Evolutionary conservation across 805 yeast species (phyloP), one percentile per base, ranked within the genome.

Genomic region (Spathaspora arborariae): DNA sequence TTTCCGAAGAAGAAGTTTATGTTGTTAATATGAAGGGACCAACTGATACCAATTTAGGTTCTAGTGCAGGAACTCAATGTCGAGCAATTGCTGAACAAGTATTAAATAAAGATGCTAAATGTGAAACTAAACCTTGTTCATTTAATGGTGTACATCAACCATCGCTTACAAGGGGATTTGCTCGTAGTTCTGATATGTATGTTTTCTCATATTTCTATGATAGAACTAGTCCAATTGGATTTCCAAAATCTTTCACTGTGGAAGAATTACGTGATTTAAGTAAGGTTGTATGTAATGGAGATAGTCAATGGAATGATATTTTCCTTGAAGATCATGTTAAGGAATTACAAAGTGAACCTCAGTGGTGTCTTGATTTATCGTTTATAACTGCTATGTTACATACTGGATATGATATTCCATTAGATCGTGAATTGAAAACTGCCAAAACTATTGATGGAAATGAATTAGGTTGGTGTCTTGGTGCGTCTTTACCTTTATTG

Each of bases 71-170:
- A 5, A 75, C 91, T 40, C 96, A 89, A 67, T 94, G 99, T 72
- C 81, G 96, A 54, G 78, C 72, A 60, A 64, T 94, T 38, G 89
- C 97, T 22, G 98, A 92, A 63, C 63, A 76, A 45, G 79, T 89
- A 37, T 77, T 94, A 62, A 84, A 88, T 70, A 92, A 92, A 70
- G 96, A 90, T 37, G 75, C 79, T 13, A 81, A 75, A 51, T 94
- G 99, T 75, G 62, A 72, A 1, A 61, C 74, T 26, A 79, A 81
- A 48, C 95, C 99, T 45, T 94, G 99, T 67, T 88, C 97, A 2
- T 94, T 94, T 78, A 89, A 92, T 62, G 99, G 99, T 61, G 86
- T 90, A 43, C 96, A 95, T 67, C 99, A 94, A 73, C 99, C 99
- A 7, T 86, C 96, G 3, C 74, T 94, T 58, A 81, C 81, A 39